Evolutionary conservation across 2,329 filamentous ascomycete genomes (phyloP), one percentile per base, ranked within the genome.

Genomic region (Talaromyces marneffei): DNA sequence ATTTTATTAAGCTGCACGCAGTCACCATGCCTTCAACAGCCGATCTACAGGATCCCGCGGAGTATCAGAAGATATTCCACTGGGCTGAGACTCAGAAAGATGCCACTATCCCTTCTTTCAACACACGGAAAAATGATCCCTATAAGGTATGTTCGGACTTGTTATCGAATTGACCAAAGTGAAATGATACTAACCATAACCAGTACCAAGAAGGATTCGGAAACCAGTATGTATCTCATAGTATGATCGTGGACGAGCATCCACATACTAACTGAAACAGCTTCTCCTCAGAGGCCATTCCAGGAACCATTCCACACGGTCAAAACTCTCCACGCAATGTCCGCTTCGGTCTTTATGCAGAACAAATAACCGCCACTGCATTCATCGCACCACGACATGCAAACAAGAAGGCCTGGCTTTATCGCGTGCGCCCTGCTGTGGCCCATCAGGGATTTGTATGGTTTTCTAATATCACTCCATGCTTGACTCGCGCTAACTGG

Each of bases 61-160:
- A 82, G 46, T 82, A 81, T 64, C 79, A 81, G 59, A 78, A 80
- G 56, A 79, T 81, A 66, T 82, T 82, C 63, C 80, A 82, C 67
- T 85, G 83, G 83, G 83, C 82, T 0, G 82, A 84, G 67, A 85
- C 83, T n/a, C 83, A 85, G 65, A 79, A 84, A 67, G 78, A 85
- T 68, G 83, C 79, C 0, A 67, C 75, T 0, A 78, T 85, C 27
- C 83, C 82, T 10, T 83, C 82, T 0, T 85, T 85, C 65, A 76
- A 73, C 3, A 78, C 75, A 63, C 79, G 77, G 70, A 82, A 72
- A 71, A 85, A 83, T 64, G 81, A 83, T 67, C 81, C 80, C 37
- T 83, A 83, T 68, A 71, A 80, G 70, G 78, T 79, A 71, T 66
- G 67, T 67, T n/a, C n/a, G n/a, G n/a, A n/a, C n/a, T n/a, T n/a